Conservation (phyloP, 108 stramenopile genomes). For the Aureococcus anophagefferens region DNA sequence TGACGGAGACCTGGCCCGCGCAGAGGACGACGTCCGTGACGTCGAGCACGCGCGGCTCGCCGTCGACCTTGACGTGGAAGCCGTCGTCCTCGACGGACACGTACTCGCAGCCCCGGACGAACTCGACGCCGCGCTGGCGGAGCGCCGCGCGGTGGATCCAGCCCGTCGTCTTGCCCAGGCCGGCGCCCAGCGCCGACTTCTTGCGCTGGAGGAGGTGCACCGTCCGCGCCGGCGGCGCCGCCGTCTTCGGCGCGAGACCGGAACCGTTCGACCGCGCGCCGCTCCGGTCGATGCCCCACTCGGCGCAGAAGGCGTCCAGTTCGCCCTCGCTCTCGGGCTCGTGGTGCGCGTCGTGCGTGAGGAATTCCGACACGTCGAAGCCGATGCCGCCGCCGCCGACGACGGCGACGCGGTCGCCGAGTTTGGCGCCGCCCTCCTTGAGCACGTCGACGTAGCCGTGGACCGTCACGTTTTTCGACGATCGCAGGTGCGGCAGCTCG, state of each 20-base stretch:
- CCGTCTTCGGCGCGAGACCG: conserved; percentile 2
- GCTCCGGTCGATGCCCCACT: conserved; percentile 89
- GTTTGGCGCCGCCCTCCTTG: conserved; percentile 48
- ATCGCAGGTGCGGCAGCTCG: conserved; percentile 25
- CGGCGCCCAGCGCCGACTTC: conserved; percentile 73
- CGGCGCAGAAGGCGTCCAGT: conserved; percentile 70
- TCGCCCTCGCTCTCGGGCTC: conserved; percentile 46
- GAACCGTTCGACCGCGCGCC: conserved; percentile 42
- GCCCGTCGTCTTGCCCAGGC: conserved; percentile 86
- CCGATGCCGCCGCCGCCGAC: conserved; percentile 98
- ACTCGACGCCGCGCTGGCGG: conserved; percentile 68
- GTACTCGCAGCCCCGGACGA: conserved; percentile 70
- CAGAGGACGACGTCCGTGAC: conserved; percentile 89
- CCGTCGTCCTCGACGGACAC: conserved; percentile 80
- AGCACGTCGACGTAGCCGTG: conserved; percentile 89
- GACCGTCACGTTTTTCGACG: conserved; percentile 31
- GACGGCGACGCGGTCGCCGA: conserved; percentile 77
- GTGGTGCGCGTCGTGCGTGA: conserved; percentile 54
- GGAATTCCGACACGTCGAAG: conserved; percentile 90
- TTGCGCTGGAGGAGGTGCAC: conserved; percentile 84
- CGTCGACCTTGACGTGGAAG: conserved; percentile 61
- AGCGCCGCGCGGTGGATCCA: conserved; percentile 93
- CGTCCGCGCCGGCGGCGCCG: conserved; percentile 41
- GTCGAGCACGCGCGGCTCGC: conserved; percentile 50
- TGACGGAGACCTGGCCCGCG: conserved; percentile 71